Conservation (phyloP, 305 asterid species). For the Salvia sclarea region DNA sequence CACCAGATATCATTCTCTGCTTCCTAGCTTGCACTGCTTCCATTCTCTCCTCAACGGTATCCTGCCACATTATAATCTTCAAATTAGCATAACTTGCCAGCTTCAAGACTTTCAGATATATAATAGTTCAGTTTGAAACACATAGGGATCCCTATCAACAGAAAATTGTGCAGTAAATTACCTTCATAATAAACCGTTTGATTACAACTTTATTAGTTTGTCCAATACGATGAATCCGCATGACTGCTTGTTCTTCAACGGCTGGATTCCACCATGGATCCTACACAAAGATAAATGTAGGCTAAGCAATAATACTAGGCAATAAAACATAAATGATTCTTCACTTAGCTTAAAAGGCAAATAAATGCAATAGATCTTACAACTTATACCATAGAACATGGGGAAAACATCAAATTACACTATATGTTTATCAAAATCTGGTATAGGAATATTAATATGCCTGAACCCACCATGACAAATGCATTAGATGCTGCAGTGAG, state of each 20-base stretch:
- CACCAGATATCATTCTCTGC: conserved; percentile 92
- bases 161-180: conserved; percentile 28
- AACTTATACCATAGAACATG: not conserved
- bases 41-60: conserved; percentile 95
- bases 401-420: conserved; percentile 21
- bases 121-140: not conserved
- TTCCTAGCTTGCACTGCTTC: conserved; percentile 96
- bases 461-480: conserved; percentile 68
- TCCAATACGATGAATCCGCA: conserved; percentile 99
- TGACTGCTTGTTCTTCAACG: conserved; percentile 97
- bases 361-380: conserved; percentile 9
- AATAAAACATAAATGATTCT: not conserved
- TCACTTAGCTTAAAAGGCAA: not conserved
- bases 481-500: conserved; percentile 97
- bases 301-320: not conserved
- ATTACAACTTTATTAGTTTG: conserved; percentile 78
- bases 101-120: not conserved
- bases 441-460: conserved; percentile 3
- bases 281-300: conserved; percentile 40
- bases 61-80: conserved; percentile 45
- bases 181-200: conserved; percentile 88
- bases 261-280: conserved; percentile 99
- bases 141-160: not conserved
- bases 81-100: conserved; percentile 16
- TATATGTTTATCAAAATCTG: not conserved